Evolutionary conservation across 2,329 filamentous ascomycete genomes (phyloP).

Genomic region (Decorospora gaudefroyi): DNA sequence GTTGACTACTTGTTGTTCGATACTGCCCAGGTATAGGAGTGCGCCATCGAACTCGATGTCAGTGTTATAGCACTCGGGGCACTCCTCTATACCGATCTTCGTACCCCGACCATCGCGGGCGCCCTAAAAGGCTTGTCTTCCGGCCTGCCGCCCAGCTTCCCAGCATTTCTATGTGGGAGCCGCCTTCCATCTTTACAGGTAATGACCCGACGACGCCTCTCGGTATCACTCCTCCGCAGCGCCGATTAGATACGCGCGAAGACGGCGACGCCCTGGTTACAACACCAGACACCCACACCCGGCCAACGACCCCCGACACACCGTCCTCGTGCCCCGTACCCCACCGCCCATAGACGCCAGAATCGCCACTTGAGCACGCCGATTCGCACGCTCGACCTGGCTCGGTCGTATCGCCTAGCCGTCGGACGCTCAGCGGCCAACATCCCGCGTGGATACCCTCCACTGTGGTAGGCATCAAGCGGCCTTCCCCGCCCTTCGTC

Average conservation of each 20-base stretch:
- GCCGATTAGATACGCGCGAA: slow-evolving; percentile 1
- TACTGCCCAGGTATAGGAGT: too few species aligned
- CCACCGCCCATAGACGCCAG: slow-evolving; percentile 26
- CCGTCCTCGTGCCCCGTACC: slow-evolving; percentile 1
- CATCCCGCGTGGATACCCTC: slow-evolving; percentile 21
- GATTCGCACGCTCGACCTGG: slow-evolving; percentile 15
- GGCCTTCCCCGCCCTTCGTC: slow-evolving; percentile 12
- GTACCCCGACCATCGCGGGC: slow-evolving; percentile 18
- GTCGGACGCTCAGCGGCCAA: slow-evolving; percentile 6
- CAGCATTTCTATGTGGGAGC: slow-evolving; percentile 19
- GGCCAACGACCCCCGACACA: slow-evolving; percentile 7
- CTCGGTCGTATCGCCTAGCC: slow-evolving; percentile 18
- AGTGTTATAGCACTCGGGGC: too few species aligned
- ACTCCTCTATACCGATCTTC: slow-evolving; percentile 14
- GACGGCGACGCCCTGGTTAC: slow-evolving; percentile 7
- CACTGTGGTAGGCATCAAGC: slow-evolving; percentile 30
- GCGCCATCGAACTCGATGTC: too few species aligned
- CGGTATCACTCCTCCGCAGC: slow-evolving; percentile 6
- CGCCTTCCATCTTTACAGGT: slow-evolving; percentile 26
- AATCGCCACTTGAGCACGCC: slow-evolving; percentile 19
- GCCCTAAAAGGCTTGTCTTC: slow-evolving; percentile 18
- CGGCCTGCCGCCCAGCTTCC: slow-evolving; percentile 5
- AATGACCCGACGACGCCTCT: slow-evolving; percentile 17
- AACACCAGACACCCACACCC: slow-evolving; percentile 1
- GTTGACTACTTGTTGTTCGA: too few species aligned